Base-by-base conservation (phyloP, 2,329 filamentous ascomycete genomes). In the Aureobasidium musti region DNA sequence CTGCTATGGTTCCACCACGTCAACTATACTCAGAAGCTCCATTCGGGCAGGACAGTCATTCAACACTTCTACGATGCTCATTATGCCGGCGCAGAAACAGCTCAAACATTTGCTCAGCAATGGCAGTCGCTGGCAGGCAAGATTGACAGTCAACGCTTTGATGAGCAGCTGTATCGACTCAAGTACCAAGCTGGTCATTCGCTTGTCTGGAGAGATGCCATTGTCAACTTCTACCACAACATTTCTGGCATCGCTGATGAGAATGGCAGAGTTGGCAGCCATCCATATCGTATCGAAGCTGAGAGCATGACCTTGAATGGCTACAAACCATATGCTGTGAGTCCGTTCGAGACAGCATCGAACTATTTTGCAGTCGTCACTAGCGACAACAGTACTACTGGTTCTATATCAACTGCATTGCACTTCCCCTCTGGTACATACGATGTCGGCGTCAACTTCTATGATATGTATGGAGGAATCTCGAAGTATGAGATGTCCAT, bases 1-100 rank as follows among this genome's bases (percentile, higher is more conserved):
- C 75, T 91, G 2, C 79, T 91, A 2, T 91, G 89, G 89, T 91
- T 91, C 77, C 89, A 91, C 74, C 89, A 91, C 72, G 87, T 91
- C 0, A 83, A 83, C 3, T 91, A 89, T 73, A 89, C 86, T 0
- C 84, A 89, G 45, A 75, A 74, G 7, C 81, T 91, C 1, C 80
- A 86, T 11, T 86, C 83, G 0, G 86, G 87, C 13, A 85, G 88
- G 75, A 89, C 88, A 0, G 87, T 91, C 2, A 88, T 88, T 61
- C 86, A 88, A 71, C 85, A 88, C 71, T 87, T 88, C 74, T 88
- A 88, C 71, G 83, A 88, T 68, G 84, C 85, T 0, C 86, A 88
- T 68, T 87, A 88, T 69, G 75, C 77, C 8, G 86, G 86, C 7
- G 83, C 86, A 5, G 82, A 80, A n/a, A 84, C 81, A 0, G 88